phyloP scores from a whole-genome alignment of 371 early-diverging fungal genomes.

The Nosema muscidifuracis region DNA sequence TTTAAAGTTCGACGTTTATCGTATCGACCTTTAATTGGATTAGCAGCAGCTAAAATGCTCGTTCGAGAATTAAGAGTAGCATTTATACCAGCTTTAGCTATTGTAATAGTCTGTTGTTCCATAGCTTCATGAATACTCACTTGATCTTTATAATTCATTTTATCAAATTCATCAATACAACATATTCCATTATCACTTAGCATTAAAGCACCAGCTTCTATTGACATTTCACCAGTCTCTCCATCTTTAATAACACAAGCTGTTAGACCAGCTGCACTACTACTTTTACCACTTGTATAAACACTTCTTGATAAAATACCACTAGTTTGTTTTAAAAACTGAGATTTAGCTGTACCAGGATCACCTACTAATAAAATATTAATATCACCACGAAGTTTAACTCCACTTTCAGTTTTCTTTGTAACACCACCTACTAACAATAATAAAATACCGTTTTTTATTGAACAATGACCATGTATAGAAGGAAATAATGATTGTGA shows the following conservation, averaged over 20 bases:
- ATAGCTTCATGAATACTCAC: slow-evolving; percentile 99
- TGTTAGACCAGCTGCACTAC: slow-evolving; percentile 94
- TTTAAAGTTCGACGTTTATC: slow-evolving; percentile 63
- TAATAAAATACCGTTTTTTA: slow-evolving; percentile 62
- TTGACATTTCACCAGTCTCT: slow-evolving; percentile 94
- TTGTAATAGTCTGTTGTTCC: slow-evolving; percentile 99
- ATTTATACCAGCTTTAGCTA: slow-evolving; percentile 94
- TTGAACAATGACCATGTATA: slow-evolving; percentile 61
- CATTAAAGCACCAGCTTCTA: slow-evolving; percentile 98
- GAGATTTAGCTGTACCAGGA: slow-evolving; percentile 96
- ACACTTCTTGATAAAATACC: slow-evolving; percentile 81
- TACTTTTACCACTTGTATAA: slow-evolving; percentile 95
- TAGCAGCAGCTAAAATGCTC: slow-evolving; percentile 63
- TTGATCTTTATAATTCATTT: slow-evolving; percentile 94
- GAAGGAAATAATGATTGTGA: slow-evolving; percentile 68
- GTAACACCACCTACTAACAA: slow-evolving; percentile 65
- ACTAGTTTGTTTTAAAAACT: slow-evolving; percentile 84
- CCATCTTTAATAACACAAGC: slow-evolving; percentile 90
- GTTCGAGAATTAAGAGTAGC: slow-evolving; percentile 62
- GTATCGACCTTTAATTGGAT: slow-evolving; percentile 63
- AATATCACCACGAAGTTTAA: slow-evolving; percentile 76
- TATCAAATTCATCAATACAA: slow-evolving; percentile 99
- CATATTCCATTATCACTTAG: slow-evolving; percentile 95
- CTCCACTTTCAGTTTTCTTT: slow-evolving; percentile 75
- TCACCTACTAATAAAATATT: slow-evolving; percentile 95